phyloP scores from a whole-genome alignment of 441 rosid species.

The Erodium chrysanthum region DNA sequence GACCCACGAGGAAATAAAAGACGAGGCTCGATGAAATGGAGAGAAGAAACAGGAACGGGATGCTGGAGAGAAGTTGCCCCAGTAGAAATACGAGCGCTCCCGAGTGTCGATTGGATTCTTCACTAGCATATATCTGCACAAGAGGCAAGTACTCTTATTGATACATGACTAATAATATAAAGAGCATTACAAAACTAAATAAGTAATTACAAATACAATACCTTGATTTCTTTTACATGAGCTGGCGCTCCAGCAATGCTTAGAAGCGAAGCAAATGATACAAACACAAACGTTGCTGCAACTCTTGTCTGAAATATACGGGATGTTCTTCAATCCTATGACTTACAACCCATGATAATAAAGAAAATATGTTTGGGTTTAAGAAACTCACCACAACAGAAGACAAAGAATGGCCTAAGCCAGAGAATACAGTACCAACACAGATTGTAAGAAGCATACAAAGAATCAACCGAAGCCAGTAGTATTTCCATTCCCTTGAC shows the following conservation, averaged over 20 bases:
- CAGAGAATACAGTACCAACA: constrained; percentile 81
- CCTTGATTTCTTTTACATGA: constrained; percentile 72
- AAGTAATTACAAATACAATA: constrained; percentile 21
- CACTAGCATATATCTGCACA: constrained; percentile 66
- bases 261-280: constrained; percentile 83
- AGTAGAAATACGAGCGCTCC: constrained; percentile 78
- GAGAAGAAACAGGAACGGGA: constrained; percentile 89
- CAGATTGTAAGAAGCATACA: constrained; percentile 70
- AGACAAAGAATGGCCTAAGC: constrained; percentile 83
- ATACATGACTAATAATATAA: not conserved
- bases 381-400: constrained; percentile 73
- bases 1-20: constrained; percentile 84
- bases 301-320: constrained; percentile 66
- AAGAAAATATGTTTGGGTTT: not conserved
- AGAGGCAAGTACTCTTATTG: not conserved
- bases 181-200: not conserved
- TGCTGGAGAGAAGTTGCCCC: constrained; percentile 91
- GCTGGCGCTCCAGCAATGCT: constrained; percentile 75
- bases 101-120: constrained; percentile 81
- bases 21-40: constrained; percentile 92
- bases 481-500: constrained; percentile 99
- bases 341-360: not conserved
- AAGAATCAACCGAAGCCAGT: constrained; percentile 90
- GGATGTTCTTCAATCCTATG: not conserved
- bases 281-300: constrained; percentile 68